Evolutionary conservation across 768 basidiomycete species (phyloP).

Genomic region (Pisolithus tinctorius): DNA sequence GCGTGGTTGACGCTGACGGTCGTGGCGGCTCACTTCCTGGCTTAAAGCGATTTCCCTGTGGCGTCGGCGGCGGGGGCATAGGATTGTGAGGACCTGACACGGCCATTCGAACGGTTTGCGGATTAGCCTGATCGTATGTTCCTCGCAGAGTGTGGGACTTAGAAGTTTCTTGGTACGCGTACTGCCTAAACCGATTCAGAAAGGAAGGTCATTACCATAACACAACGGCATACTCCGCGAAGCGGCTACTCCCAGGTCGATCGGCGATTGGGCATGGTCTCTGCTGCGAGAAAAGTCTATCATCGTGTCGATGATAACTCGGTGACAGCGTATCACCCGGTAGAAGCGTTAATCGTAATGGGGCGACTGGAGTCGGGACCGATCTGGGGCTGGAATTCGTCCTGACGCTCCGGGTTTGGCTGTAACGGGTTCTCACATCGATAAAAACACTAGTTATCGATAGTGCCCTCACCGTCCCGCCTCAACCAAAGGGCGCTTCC

Average conservation of each 20-base stretch:
- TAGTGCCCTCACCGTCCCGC: conserved; percentile 32
- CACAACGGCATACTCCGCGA: conserved; percentile 36
- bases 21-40: conserved; percentile 14
- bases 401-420: conserved; percentile 18
- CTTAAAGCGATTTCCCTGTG: conserved; percentile 19
- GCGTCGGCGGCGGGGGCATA: conserved; percentile 26
- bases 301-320: conserved; percentile 25
- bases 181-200: conserved; percentile 45
- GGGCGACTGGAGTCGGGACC: conserved; percentile 46
- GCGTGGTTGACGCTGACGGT: conserved; percentile 7
- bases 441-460: neutral
- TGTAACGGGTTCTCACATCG: conserved; percentile 2
- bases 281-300: conserved; percentile 8
- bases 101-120: conserved; percentile 29
- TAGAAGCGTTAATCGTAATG: conserved; percentile 62
- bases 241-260: conserved; percentile 45
- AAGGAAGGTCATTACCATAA: conserved; percentile 11
- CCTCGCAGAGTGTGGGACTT: conserved; percentile 34
- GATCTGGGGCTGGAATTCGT: conserved; percentile 59
- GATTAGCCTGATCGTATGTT: conserved; percentile 37
- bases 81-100: conserved; percentile 22
- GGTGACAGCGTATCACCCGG: conserved; percentile 40
- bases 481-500: conserved; percentile 56
- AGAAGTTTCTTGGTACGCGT: conserved; percentile 49
- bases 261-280: conserved; percentile 14